These are phyloP conservation scores for Picea glauca DNA, from an alignment of 75 land plant species.

Conservation along the genomic window DNA sequence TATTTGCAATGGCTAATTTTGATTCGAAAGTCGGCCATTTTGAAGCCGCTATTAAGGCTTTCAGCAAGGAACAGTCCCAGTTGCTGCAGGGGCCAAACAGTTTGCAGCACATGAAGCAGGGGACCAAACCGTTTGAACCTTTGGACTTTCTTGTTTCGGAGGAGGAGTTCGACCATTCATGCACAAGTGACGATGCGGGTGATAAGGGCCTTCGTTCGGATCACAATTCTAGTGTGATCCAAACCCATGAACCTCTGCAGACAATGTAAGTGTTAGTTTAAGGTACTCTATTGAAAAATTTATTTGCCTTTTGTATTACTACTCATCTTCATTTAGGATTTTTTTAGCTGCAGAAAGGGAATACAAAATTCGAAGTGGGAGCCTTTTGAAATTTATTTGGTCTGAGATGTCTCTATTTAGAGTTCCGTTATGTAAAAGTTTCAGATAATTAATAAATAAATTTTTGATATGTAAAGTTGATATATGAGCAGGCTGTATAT, in stretches of 20 bases:
- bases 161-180: not conserved
- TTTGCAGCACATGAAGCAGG: not conserved
- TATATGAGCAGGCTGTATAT: too few relatives aligned
- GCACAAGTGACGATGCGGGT: not conserved
- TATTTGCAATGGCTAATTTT: too few relatives aligned
- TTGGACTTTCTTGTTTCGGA: not conserved
- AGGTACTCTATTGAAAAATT: too few relatives aligned
- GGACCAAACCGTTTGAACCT: not conserved
- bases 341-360: not conserved
- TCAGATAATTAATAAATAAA: not conserved
- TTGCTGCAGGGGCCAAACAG: too few relatives aligned
- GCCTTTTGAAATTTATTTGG: not conserved
- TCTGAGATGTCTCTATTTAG: too few relatives aligned
- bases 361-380: not conserved
- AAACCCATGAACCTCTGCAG: not conserved
- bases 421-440: not conserved
- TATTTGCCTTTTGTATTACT: too few relatives aligned
- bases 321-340: not conserved
- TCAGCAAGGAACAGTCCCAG: too few relatives aligned
- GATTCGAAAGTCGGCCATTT: too few relatives aligned
- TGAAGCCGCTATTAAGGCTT: too few relatives aligned
- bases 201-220: too few relatives aligned
- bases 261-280: not conserved
- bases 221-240: not conserved
- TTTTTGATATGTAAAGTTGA: too few relatives aligned